These are phyloP conservation scores for Trichophyton verrucosum DNA, from an alignment of 2,329 filamentous ascomycete species.

Conservation along the genomic window DNA sequence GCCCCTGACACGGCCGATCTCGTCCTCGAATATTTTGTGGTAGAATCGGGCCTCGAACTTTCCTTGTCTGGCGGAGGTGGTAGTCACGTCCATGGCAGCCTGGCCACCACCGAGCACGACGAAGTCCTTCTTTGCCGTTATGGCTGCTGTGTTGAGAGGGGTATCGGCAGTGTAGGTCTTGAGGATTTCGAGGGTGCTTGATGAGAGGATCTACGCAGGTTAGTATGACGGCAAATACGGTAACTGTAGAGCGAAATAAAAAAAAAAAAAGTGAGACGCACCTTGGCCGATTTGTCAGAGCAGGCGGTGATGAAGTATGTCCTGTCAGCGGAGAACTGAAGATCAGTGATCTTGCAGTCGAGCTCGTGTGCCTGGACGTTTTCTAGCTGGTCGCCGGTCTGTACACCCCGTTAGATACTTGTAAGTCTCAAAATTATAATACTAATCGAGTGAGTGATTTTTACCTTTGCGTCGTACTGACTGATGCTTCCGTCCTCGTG, in stretches of 20 bases:
- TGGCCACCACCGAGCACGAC: constrained; percentile 97
- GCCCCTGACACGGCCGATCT: constrained; percentile 90
- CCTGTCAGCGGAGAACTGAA: constrained; percentile 87
- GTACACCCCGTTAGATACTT: constrained; percentile 2
- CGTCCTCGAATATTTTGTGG: constrained; percentile 99
- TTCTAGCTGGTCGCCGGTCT: constrained; percentile 69
- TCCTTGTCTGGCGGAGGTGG: constrained; percentile 82
- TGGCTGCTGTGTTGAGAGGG: constrained; percentile 86
- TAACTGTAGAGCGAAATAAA: background rate
- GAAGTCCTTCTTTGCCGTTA: constrained; percentile 92
- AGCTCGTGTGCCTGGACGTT: constrained; percentile 78
- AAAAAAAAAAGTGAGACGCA: constrained; percentile 26
- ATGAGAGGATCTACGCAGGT: constrained; percentile 55
- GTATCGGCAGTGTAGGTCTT: constrained; percentile 91
- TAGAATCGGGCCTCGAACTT: constrained; percentile 99
- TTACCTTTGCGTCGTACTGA: constrained; percentile 77
- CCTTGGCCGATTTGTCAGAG: constrained; percentile 95
- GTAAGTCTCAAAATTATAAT: background rate
- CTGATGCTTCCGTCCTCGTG: constrained; percentile 94
- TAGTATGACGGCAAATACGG: background rate
- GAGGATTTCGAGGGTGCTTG: constrained; percentile 75
- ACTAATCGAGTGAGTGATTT: background rate
- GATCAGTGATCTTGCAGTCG: constrained; percentile 71
- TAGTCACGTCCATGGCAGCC: constrained; percentile 97
- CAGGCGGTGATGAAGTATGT: constrained; percentile 97